Evolutionary conservation across 306 rosid genomes (phyloP), one percentile per base, ranked within the genome.

Genomic region (Cucurbita maxima): DNA sequence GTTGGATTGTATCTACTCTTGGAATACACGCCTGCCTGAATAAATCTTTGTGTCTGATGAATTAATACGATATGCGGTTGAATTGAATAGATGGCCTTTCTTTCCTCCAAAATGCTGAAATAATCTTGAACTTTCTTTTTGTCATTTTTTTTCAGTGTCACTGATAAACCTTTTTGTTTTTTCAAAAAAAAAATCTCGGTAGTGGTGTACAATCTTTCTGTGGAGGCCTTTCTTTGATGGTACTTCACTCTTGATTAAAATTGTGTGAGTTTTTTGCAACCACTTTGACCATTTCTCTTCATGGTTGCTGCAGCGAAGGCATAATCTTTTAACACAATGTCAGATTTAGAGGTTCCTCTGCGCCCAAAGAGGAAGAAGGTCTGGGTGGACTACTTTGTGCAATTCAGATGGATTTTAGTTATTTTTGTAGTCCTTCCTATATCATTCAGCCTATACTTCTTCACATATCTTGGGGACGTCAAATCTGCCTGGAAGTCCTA

Each of bases 331-430:
- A 60, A 37, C 55, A 77, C 76, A 22, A 94, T 94, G 98, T 89
- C 98, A 3, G 97, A 94, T 83, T 91, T 94, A 10, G 80, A 83
- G 64, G 80, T 85, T 47, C 98, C 98, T 6, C 68, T 90, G 79
- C 96, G 95, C 34, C 96, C 96, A 1, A 94, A 91, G 92, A 87
- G 98, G 88, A 94, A 89, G 91, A 89, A 86, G 87, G 3, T 81
- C 37, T 80, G 89, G 88, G 98, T 94, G 83, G 98, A 94, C 81
- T 90, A 86, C 18, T 84, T 94, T 45, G 95, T 94, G 55, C 60
- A 89, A 58, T 87, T 94, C 72, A 83, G 97, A 75, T 94, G 99
- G 99, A 91, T 94, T 56, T 4, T 91, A 37, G 99, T 94, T 60
- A 87, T 94, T 78, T 94, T 94, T 73, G 88, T 94, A 69, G 99